Conservation (phyloP, 1,284 basidiomycete genomes). For the Cryptococcus depauperatus region DNA sequence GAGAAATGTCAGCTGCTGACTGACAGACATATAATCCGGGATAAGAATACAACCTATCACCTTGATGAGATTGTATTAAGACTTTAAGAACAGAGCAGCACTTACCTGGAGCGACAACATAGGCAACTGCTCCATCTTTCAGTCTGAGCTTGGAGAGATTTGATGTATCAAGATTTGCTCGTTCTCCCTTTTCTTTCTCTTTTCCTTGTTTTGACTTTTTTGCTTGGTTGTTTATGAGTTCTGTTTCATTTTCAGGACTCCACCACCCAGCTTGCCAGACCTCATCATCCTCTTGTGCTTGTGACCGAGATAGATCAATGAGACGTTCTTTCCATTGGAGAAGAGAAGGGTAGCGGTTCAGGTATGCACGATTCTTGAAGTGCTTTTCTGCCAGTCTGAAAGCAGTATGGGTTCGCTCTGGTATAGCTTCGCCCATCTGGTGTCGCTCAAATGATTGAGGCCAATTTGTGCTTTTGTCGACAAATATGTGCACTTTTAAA, state of each 20-base stretch:
- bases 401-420: conserved; percentile 32
- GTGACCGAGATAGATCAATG: conserved; percentile 38
- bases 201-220: conserved; percentile 19
- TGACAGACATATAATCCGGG: conserved; percentile 57
- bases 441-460: too few species aligned
- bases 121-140: conserved; percentile 24
- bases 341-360: conserved; percentile 24
- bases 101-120: conserved; percentile 37
- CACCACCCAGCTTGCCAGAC: conserved; percentile 42
- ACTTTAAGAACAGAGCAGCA: not conserved
- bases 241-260: conserved; percentile 16
- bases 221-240: not conserved
- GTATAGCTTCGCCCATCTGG: too few species aligned
- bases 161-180: conserved; percentile 16
- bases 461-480: too few species aligned
- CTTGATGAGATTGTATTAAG: not conserved
- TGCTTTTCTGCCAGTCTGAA: conserved; percentile 43
- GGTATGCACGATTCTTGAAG: conserved; percentile 39
- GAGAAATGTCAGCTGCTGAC: conserved; percentile 59
- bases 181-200: conserved; percentile 25
- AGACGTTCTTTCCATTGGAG: conserved; percentile 17
- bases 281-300: conserved; percentile 26
- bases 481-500: too few species aligned
- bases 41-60: conserved; percentile 67
- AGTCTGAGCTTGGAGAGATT: conserved; percentile 15